These are phyloP conservation scores for Moniliella sp. DNA, from an alignment of 1,284 basidiomycete species.

Conservation along the genomic window DNA sequence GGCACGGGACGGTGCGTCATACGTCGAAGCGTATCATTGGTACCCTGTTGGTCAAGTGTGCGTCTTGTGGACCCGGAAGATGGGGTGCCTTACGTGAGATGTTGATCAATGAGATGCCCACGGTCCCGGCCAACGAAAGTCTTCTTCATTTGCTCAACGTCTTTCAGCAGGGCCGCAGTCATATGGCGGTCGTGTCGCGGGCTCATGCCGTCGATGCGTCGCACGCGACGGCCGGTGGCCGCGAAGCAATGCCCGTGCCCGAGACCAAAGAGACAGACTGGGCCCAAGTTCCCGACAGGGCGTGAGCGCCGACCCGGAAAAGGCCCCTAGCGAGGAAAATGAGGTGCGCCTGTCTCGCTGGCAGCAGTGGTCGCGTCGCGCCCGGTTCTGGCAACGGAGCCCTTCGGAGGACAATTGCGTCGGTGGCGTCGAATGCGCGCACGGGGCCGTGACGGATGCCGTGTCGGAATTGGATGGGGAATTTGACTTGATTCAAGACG, in stretches of 20 bases:
- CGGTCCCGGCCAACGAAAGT: slow-evolving; percentile 63
- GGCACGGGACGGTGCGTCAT: slow-evolving; percentile 37
- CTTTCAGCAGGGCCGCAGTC: slow-evolving; percentile 72
- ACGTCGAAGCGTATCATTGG: slow-evolving; percentile 66
- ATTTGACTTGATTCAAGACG: too few relatives aligned
- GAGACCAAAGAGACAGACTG: too few relatives aligned
- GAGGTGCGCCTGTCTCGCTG: background rate
- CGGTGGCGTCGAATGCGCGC: background rate
- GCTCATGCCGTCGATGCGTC: slow-evolving; percentile 20
- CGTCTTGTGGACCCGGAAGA: slow-evolving; percentile 53
- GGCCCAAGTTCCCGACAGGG: too few relatives aligned
- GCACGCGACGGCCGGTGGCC: background rate
- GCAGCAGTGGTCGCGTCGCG: background rate
- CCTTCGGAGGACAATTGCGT: background rate
- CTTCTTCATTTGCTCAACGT: slow-evolving; percentile 65
- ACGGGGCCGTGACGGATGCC: background rate
- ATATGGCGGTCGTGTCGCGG: slow-evolving; percentile 59
- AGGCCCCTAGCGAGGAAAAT: too few relatives aligned
- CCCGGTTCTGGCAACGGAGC: background rate
- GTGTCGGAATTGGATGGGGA: too few relatives aligned
- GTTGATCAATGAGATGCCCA: slow-evolving; percentile 52
- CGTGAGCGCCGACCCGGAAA: background rate
- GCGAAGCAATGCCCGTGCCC: background rate
- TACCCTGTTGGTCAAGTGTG: slow-evolving; percentile 56
- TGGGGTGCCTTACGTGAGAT: slow-evolving; percentile 26